These are phyloP conservation scores for Venturiaceae sp. DNA, from an alignment of 2,329 filamentous ascomycete species.

Conservation along the genomic window DNA sequence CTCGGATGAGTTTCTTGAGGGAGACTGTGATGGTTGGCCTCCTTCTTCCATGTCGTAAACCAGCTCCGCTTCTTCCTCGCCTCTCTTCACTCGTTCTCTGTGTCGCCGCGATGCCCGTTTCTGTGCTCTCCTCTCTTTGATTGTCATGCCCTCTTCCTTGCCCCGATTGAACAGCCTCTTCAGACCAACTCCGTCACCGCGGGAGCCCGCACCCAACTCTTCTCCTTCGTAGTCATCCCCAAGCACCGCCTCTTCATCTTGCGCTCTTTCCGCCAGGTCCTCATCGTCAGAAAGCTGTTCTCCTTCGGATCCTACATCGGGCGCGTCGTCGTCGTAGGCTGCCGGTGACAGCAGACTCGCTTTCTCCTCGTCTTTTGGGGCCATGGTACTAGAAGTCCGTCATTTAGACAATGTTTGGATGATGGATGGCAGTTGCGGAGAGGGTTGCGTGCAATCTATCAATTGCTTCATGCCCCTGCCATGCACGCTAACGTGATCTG, in stretches of 20 bases:
- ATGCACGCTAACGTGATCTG: neutral
- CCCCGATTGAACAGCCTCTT: neutral
- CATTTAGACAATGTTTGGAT: neutral
- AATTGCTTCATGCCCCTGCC: neutral
- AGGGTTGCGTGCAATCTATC: neutral
- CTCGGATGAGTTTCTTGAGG: constrained; percentile 29
- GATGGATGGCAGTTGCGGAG: neutral
- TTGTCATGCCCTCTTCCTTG: neutral
- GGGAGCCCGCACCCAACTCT: neutral
- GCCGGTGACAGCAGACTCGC: constrained; percentile 1
- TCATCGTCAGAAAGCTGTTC: neutral
- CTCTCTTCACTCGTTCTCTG: constrained; percentile 13
- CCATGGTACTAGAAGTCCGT: neutral
- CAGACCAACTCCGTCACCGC: neutral
- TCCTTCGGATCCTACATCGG: neutral
- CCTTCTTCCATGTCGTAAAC: constrained; percentile 92
- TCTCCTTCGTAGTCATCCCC: constrained; percentile 7
- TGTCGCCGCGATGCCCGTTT: constrained; percentile 7
- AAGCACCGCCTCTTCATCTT: constrained; percentile 4
- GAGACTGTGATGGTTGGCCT: constrained; percentile 52
- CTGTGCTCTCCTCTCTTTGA: constrained; percentile 6
- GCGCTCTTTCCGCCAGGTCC: neutral
- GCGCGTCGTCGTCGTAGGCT: constrained; percentile 6
- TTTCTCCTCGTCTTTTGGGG: constrained; percentile 4
- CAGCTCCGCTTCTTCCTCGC: constrained; percentile 63